These are phyloP conservation scores for Acorus calamus DNA, from an alignment of 106 monocot genomes.

Conservation along the genomic window DNA sequence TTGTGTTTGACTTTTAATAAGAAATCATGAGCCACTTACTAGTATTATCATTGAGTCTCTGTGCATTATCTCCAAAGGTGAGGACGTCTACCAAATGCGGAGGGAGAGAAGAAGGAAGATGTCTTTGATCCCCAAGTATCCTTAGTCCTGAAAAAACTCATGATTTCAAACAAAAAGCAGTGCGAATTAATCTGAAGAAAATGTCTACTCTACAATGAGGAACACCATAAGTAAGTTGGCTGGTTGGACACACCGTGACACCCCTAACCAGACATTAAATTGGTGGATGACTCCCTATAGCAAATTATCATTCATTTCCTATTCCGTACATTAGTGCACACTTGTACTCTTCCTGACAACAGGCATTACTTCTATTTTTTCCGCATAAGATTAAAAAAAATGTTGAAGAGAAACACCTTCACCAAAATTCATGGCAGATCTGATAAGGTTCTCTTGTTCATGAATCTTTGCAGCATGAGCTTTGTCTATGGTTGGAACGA, in stretches of 20 bases:
- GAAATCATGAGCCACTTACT: slow-evolving; percentile 13
- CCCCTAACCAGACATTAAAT: no score
- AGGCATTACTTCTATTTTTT: no score
- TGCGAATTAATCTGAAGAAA: no score
- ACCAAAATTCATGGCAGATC: slow-evolving; percentile 77
- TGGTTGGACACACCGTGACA: no score
- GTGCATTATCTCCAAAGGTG: slow-evolving; percentile 40
- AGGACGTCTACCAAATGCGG: slow-evolving; percentile 78
- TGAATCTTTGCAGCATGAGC: slow-evolving; percentile 90
- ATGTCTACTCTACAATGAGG: no score
- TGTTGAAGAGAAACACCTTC: slow-evolving; percentile 44
- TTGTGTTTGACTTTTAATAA: no score
- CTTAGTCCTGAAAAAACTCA: slow-evolving; percentile 44
- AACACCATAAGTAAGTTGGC: no score
- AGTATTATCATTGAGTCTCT: slow-evolving; percentile 56
- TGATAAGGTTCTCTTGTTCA: slow-evolving; percentile 77
- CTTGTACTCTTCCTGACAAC: no score
- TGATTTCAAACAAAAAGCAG: not conserved
- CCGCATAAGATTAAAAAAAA: no score
- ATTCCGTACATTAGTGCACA: no score
- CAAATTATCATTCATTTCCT: no score
- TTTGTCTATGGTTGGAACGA: slow-evolving; percentile 76
- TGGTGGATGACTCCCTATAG: no score
- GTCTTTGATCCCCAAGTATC: slow-evolving; percentile 64
- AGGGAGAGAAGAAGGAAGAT: slow-evolving; percentile 68